Evolutionary conservation across 2,329 filamentous ascomycete species (phyloP), one percentile per base, ranked within the genome.

Genomic region (Hirsutella minnesotensis): DNA sequence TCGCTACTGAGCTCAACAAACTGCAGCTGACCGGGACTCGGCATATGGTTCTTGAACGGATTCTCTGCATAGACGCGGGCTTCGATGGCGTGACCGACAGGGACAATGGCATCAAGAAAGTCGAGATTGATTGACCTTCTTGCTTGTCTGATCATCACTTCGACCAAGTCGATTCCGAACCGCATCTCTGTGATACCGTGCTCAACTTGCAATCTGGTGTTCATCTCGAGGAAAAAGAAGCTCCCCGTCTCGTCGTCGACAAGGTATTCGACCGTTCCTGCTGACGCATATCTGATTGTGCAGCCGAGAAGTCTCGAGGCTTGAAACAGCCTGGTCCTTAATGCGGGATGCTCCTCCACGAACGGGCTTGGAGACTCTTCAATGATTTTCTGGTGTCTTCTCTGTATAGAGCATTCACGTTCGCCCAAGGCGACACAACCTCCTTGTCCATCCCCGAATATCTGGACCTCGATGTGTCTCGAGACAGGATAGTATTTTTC

Each of bases 131-230:
- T 19, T 5, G 40, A 40, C 2, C 15, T 21, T n/a, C 60, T 56
- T 0, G 60, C 61, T 24, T 63, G 61, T 13, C 41, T 47, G 16
- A 65, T 49, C 64, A 66, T 66, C 20, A 64, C 42, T 15, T 77
- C 69, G 1, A 88, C 83, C 12, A 88, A 66, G 53, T 87, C 83
- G 41, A 84, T 72, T 0, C 75, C 78, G 10, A 81, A 85, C 13
- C 85, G 79, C 72, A 86, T 78, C 56, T 88, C 83, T 0, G 83
- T 87, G 8, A 87, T 80, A 0, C 83, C 82, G 49, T 88, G 84
- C 55, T 88, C 84, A 20, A 89, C 83, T 51, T 88, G 83, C 3
- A 88, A 59, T 9, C 83, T 68, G 0, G 83, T 49, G 66, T 74
- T 69, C 55, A 73, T 69, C 44, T 72, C 69, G 13, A 71, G 54